Evolutionary conservation across 2,329 filamentous ascomycete genomes (phyloP).

Genomic region (Neophaeococcomyces aloes): DNA sequence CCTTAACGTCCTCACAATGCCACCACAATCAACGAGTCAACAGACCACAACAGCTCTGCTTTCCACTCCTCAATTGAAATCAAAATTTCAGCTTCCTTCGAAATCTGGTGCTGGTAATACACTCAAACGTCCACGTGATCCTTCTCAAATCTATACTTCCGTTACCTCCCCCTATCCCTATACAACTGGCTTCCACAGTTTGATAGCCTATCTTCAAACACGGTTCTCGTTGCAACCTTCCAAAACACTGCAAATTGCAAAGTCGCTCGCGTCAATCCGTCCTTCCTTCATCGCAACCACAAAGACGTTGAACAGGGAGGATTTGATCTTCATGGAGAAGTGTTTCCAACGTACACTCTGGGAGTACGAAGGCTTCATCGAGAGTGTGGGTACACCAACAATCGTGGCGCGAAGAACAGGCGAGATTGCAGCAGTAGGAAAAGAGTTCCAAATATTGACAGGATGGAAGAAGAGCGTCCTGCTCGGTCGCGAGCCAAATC

Average conservation of each 20-base stretch:
- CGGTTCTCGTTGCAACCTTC: constrained; percentile 56
- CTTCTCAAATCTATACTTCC: constrained; percentile 75
- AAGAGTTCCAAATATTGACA: constrained; percentile 91
- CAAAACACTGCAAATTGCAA: constrained; percentile 72
- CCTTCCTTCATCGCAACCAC: constrained; percentile 90
- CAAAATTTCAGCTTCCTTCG: constrained; percentile 24
- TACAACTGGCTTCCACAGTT: constrained; percentile 76
- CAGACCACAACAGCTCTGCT: constrained; percentile 26
- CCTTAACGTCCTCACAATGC: constrained; percentile 5
- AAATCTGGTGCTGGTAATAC: constrained; percentile 24
- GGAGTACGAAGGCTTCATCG: constrained; percentile 88
- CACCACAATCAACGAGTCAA: constrained; percentile 23
- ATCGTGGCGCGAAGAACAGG: constrained; percentile 86
- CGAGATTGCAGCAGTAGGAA: constrained; percentile 88
- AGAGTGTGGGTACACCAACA: constrained; percentile 77
- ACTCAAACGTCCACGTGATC: constrained; percentile 52
- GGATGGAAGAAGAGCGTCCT: constrained; percentile 89
- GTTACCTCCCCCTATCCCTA: constrained; percentile 90
- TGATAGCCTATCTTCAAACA: constrained; percentile 68
- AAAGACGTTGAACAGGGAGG: constrained; percentile 74
- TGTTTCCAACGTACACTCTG: constrained; percentile 87
- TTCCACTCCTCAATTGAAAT: constrained; percentile 35
- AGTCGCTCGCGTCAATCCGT: constrained; percentile 77
- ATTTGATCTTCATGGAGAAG: constrained; percentile 95
- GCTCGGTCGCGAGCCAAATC: constrained; percentile 74